Base-by-base conservation (phyloP, 371 early-diverging fungal species). In the Fennellomyces sp. region DNA sequence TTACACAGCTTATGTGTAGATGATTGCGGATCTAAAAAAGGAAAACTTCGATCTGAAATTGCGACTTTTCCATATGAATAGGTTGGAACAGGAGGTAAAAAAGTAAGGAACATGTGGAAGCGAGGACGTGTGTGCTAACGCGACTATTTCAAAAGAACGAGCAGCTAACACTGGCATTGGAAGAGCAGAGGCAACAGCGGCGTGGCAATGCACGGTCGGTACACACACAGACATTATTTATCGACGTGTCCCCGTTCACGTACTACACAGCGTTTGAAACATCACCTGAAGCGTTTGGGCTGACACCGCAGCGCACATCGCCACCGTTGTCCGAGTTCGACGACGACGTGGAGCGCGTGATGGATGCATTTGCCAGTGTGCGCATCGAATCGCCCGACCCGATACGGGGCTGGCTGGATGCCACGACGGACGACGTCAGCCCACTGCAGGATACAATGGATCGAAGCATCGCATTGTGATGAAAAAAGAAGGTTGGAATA, bases 21-120 rank as follows among this genome's bases (percentile, higher is more conserved):
- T 71, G 42, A 72, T 75, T 25, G 55, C 69, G 26, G 73, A 75
- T 42, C 60, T 78, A 15, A 78, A 78, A 62, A 74, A 75, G 60
- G 78, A 78, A 63, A 78, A 75, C 59, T 78, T 78, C 53, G 73
- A 78, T 65, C 60, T 78, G 7, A 78, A 78, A 31, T 49, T 78
- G 52, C 55, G 71, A 26, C 47, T 78, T 2, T 78, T 59, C 54
- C 75, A 78, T 59, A 60, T 69, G 35, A 69, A 75, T 25, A 23
- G 45, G 45, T 45, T 45, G n/a, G 29, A 58, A 17, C 45, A 55
- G 25, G 42, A 54, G 52, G 55, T 54, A 25, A n/a, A n/a, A n/a
- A n/a, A n/a, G n/a, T n/a, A n/a, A n/a, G n/a, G n/a, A n/a, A n/a
- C n/a, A n/a, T n/a, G n/a, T n/a, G n/a, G n/a, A n/a, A n/a, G n/a